Conservation (phyloP, 2,329 filamentous ascomycete species). For the Trichoderma oligosporum region DNA sequence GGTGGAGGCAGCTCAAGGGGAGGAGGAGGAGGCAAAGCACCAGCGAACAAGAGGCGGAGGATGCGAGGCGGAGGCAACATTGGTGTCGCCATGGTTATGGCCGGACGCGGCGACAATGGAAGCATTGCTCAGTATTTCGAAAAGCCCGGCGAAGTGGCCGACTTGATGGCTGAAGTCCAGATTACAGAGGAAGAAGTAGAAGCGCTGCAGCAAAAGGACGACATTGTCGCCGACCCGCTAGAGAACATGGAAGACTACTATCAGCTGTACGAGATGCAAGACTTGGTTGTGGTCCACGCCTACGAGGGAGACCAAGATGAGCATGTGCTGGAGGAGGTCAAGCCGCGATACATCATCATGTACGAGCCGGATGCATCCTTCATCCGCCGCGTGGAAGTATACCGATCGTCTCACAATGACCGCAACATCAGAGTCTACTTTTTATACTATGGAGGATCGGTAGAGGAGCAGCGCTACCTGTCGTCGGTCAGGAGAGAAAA, state of each 20-base stretch:
- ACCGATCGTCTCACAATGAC: slow-evolving; percentile 88
- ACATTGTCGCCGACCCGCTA: slow-evolving; percentile 70
- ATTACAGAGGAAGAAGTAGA: slow-evolving; percentile 74
- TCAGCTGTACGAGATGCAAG: slow-evolving; percentile 84
- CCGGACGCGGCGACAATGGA: slow-evolving; percentile 66
- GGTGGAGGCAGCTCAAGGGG: slow-evolving; percentile 47
- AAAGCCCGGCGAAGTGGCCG: slow-evolving; percentile 74
- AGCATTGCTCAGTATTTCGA: slow-evolving; percentile 77
- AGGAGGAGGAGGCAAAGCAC: slow-evolving; percentile 59
- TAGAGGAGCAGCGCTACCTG: slow-evolving; percentile 92
- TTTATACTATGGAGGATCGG: slow-evolving; percentile 90
- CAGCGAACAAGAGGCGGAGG: slow-evolving; percentile 81
- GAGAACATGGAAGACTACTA: slow-evolving; percentile 92
- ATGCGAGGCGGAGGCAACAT: slow-evolving; percentile 71
- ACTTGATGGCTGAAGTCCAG: slow-evolving; percentile 76
- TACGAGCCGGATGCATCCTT: slow-evolving; percentile 95
- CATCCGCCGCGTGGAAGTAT: slow-evolving; percentile 90
- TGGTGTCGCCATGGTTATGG: slow-evolving; percentile 39
- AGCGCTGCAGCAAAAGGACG: slow-evolving; percentile 64
- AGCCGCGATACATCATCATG: slow-evolving; percentile 95
- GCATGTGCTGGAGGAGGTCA: slow-evolving; percentile 89
- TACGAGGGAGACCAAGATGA: slow-evolving; percentile 97
- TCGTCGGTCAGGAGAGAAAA: slow-evolving; percentile 90
- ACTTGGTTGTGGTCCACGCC: slow-evolving; percentile 83
- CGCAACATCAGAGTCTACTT: slow-evolving; percentile 91